Conservation (phyloP, 176 grass and related monocot species). For the Musa schizocarpa region DNA sequence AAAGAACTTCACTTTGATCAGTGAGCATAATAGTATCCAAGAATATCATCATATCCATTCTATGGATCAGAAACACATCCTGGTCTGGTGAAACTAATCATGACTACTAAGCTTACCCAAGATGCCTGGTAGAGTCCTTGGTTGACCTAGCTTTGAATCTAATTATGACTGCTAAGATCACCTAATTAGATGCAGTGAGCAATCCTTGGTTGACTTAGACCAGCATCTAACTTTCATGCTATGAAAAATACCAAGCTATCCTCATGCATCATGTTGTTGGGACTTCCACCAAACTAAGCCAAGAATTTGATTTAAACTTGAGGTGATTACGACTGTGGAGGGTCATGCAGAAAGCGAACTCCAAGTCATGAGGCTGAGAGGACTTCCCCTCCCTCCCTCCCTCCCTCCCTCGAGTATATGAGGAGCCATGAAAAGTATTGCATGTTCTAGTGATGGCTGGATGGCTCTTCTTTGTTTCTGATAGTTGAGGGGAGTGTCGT, state of each 20-base stretch:
- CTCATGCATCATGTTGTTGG: no score
- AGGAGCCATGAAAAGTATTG: neutral
- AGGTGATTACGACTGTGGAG: neutral
- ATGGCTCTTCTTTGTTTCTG: no score
- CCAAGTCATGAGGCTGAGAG: neutral
- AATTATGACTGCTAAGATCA: neutral
- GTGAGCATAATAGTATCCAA: no score
- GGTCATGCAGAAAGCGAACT: conserved; percentile 7
- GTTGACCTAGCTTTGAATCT: neutral
- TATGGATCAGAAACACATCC: no score
- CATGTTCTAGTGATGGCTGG: no score
- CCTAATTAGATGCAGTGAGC: neutral
- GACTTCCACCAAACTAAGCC: no score
- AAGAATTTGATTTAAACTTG: neutral
- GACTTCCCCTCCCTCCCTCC: neutral
- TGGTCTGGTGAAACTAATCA: no score
- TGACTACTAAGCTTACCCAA: no score
- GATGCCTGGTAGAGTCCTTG: no score
- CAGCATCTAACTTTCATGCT: neutral
- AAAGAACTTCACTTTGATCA: no score
- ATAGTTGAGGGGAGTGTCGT: neutral
- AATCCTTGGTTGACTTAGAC: neutral
- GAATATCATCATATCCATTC: no score
- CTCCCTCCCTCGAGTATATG: neutral
- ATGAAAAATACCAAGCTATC: no score